These are phyloP conservation scores for Bryopsis sp. DNA, from an alignment of 139 green algal genomes.

Conservation along the genomic window DNA sequence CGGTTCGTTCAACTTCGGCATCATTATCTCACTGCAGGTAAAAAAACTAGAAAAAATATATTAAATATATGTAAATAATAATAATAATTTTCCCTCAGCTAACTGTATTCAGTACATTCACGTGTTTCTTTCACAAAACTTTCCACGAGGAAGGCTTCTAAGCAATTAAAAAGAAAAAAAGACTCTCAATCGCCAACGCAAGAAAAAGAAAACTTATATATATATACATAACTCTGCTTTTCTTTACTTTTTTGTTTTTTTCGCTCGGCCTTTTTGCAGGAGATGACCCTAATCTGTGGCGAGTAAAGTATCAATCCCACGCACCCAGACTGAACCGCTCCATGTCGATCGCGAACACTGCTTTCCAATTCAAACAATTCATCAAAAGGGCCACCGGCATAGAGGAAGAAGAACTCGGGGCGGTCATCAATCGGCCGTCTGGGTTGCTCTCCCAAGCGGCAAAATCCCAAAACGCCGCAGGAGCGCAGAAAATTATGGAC, in stretches of 20 bases:
- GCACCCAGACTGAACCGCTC: background rate
- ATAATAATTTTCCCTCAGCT: too few species aligned
- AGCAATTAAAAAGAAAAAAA: too few species aligned
- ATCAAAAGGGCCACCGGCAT: background rate
- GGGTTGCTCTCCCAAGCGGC: background rate
- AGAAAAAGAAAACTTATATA: background rate
- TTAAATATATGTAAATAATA: too few species aligned
- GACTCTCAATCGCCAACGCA: background rate
- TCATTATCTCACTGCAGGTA: conserved; percentile 16
- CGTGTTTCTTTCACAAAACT: background rate
- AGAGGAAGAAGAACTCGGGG: background rate
- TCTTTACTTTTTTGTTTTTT: background rate
- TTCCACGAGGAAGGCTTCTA: too few species aligned
- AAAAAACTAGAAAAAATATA: too few species aligned
- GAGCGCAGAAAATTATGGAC: too few species aligned
- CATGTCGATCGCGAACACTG: background rate
- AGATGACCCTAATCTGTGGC: background rate
- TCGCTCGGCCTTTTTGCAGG: background rate
- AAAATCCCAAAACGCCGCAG: too few species aligned
- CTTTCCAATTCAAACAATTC: background rate
- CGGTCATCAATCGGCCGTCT: background rate
- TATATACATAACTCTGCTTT: background rate
- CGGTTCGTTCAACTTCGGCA: conserved; percentile 12
- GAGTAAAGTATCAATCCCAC: background rate
- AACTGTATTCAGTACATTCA: background rate